Evolutionary conservation across 106 monocot genomes (phyloP), one percentile per base, ranked within the genome.

Genomic region (Dendrobium huoshanense): DNA sequence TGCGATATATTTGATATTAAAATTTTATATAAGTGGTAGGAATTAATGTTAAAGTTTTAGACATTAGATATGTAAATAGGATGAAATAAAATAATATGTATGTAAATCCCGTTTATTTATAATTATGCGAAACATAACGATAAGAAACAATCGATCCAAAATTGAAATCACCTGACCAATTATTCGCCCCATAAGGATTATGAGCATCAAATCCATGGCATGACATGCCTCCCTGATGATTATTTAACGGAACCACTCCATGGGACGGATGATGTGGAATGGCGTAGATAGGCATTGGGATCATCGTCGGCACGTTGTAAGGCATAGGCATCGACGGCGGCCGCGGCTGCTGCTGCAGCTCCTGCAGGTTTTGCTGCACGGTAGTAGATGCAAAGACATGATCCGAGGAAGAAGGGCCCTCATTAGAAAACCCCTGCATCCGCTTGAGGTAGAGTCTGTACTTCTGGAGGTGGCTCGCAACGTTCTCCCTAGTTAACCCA

Each of bases 391-490:
- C 77, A 41, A 83, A 85, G 3, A 84, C 41, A 17, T 87, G 87
- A 59, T 89, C 86, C 20, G 87, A 70, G 8, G 82, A 77, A 0
- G 84, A 79, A 6, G 85, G 73, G n/a, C 78, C 88, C 33, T 85
- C 88, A 27, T 78, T 42, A 10, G 84, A 81, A 4, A 75, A 45
- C 59, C 42, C 73, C 65, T 76, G 65, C 76, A 84, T 84, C 77
- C 87, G 43, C 75, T 90, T 87, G 22, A 90, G 70, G 77, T 85
- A 87, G 29, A 90, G 82, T 29, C 89, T 55, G 78, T 87, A 90
- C 79, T 90, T 87, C 56, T 89, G 89, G 24, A 89, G 81, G 42
- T 89, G 89, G 82, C 89, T 89, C 44, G 86, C 85, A 5, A 89
- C 86, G 81, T 86, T 86, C 84, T 89, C 89, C 75, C 86, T 76